These are phyloP conservation scores for Xerocomus brunneocitrinus DNA, from an alignment of 768 basidiomycete genomes.

Conservation along the genomic window DNA sequence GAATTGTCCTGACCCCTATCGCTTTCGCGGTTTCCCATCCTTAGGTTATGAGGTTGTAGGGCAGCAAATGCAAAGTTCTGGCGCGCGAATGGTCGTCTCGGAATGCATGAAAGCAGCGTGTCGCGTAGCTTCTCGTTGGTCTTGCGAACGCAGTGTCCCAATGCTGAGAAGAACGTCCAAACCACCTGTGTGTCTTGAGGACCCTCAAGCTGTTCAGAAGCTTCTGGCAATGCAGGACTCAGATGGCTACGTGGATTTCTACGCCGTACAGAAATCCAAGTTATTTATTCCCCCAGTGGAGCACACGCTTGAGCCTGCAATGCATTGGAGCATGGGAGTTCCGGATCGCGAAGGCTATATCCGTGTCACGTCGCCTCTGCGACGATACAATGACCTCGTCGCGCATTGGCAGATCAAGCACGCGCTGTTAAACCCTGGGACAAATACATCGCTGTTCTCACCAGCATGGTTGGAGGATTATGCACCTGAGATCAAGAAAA, in stretches of 20 bases:
- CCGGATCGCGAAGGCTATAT: slow-evolving; percentile 73
- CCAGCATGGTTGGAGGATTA: slow-evolving; percentile 42
- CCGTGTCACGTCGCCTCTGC: slow-evolving; percentile 80
- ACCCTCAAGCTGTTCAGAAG: slow-evolving; percentile 34
- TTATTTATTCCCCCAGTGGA: slow-evolving; percentile 34
- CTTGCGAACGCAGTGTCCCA: slow-evolving; percentile 53
- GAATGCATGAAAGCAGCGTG: slow-evolving; percentile 84
- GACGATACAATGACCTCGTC: slow-evolving; percentile 78
- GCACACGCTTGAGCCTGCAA: slow-evolving; percentile 50
- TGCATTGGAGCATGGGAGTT: slow-evolving; percentile 70
- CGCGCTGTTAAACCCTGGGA: slow-evolving; percentile 44
- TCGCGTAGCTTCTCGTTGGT: slow-evolving; percentile 70
- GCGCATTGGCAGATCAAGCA: slow-evolving; percentile 93
- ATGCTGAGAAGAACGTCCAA: slow-evolving; percentile 54
- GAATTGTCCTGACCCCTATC: slow-evolving; percentile 28
- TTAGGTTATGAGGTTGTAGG: slow-evolving; percentile 42
- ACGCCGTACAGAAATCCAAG: slow-evolving; percentile 31
- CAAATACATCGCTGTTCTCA: slow-evolving; percentile 41
- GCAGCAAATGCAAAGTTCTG: slow-evolving; percentile 25
- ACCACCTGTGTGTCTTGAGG: slow-evolving; percentile 28
- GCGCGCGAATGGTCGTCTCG: slow-evolving; percentile 56
- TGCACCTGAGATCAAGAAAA: slow-evolving; percentile 33
- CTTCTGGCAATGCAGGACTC: slow-evolving; percentile 47
- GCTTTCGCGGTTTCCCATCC: slow-evolving; percentile 47
- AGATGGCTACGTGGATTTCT: slow-evolving; percentile 41